phyloP scores from a whole-genome alignment of 2,329 filamentous ascomycete species.

The Claviceps cyperi region DNA sequence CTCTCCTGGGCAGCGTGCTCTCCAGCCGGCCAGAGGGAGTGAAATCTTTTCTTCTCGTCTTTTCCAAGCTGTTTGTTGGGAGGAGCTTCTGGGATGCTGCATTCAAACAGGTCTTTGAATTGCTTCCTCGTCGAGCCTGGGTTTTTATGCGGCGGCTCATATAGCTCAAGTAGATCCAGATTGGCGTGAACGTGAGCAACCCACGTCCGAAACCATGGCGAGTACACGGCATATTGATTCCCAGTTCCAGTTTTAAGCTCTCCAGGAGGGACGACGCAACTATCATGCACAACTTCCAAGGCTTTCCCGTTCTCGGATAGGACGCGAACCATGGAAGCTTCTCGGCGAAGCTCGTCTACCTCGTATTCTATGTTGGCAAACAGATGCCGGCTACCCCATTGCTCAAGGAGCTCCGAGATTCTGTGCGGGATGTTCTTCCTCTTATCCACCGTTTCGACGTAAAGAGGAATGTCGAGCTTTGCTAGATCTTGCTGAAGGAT shows the following conservation, averaged over 20 bases:
- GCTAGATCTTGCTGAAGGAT: constrained; percentile 52
- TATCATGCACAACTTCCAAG: constrained; percentile 65
- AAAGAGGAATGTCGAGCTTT: constrained; percentile 61
- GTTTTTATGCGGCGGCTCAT: constrained; percentile 30
- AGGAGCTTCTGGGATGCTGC: constrained; percentile 45
- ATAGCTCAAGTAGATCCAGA: constrained; percentile 48
- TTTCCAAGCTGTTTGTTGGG: constrained; percentile 44
- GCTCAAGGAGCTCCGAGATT: constrained; percentile 49
- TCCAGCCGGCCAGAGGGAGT: constrained; percentile 55
- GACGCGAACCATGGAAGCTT: constrained; percentile 48
- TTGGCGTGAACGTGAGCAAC: constrained; percentile 57
- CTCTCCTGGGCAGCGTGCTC: constrained; percentile 55
- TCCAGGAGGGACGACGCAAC: constrained; percentile 68
- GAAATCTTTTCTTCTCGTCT: constrained; percentile 44
- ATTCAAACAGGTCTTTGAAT: constrained; percentile 44
- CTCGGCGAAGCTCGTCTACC: constrained; percentile 73
- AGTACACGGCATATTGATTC: constrained; percentile 73
- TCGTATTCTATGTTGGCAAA: constrained; percentile 85
- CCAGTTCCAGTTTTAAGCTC: constrained; percentile 50
- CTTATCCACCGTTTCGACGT: constrained; percentile 56
- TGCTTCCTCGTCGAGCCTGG: constrained; percentile 21
- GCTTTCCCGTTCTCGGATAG: constrained; percentile 49
- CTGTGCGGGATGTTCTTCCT: constrained; percentile 46
- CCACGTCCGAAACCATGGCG: constrained; percentile 71
- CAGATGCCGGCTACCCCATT: constrained; percentile 62